Base-by-base conservation (phyloP, 495 filamentous ascomycete genomes). In the Lasiosphaeriaceae sp. region DNA sequence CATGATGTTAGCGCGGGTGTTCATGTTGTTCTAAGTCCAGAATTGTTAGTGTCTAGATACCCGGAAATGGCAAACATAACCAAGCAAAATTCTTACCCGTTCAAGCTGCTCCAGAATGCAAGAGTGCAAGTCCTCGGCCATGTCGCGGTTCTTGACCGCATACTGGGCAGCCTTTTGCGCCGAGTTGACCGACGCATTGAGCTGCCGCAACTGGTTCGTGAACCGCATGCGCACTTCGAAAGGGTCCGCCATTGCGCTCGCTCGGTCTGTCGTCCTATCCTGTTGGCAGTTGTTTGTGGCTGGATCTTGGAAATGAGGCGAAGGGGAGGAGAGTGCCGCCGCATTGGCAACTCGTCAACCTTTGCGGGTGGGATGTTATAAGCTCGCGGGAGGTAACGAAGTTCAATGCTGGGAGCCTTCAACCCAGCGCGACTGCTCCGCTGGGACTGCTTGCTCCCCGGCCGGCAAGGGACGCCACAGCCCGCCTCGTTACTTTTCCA, bases 171-270 rank as follows among this genome's bases (percentile, higher is more conserved):
- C 90, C 79, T 96, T 96, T 61, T 92, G 90, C 8, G 90, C 87
- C 2, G 92, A 92, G 9, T 87, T 89, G 39, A 91, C 84, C 7
- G 89, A 90, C 11, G 95, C 95, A 63, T 90, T 96, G 23, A 99
- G 83, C 64, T 91, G 86, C 50, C 91, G 86, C 5, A 99, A 83
- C 61, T 90, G 89, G 47, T 78, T 80, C 12, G 91, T 96, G 74
- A 99, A 99, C 66, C 92, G 90, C 83, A 99, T 90, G 64, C 94
- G 92, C 55, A 96, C 92, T 77, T 97, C 93, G 75, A 99, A 99
- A 0, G 94, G 94, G 75, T 99, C 94, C 47, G 85, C 87, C 89
- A 95, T 94, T 44, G 56, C 16, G 46, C 44, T 52, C 11, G 29
- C 53, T 56, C 19, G 14, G 34, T 14, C 9, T 14, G 9, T 37